Evolutionary conservation across 345 rosid genomes (phyloP), one percentile per base, ranked within the genome.

Genomic region (Eutrema japonicum): DNA sequence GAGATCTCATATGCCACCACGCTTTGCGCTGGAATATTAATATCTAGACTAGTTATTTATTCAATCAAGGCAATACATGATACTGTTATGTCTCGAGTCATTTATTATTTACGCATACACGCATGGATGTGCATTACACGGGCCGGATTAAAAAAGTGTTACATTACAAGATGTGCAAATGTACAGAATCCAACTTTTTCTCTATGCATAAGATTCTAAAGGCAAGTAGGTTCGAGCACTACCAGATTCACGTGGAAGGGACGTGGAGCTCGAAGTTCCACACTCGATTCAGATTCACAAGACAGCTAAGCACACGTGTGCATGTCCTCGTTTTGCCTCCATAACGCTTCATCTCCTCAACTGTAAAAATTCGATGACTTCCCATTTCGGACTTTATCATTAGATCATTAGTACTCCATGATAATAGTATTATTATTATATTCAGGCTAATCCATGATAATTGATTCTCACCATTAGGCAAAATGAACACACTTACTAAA

Each of bases 271-370:
- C 84, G 66, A 66, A 50, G 66, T 74, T 66, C 78, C 3, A 75
- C 41, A 53, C 77, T 68, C 35, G 41, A 52, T 61, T 14, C 68
- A 66, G 70, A 68, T 65, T 76, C 59, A 45, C 29, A 52, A 52
- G 78, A 83, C 97, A 87, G 85, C 93, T 53, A 78, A 70, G 90
- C 85, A 79, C 85, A 86, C 85, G 85, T 86, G 97, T 79, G 92
- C 70, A 22, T 63, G 59, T 43, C 65, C 62, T 47, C 70, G 66
- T 64, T 35, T 49, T 41, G 29, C 85, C 56, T 18, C 91, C 90
- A 83, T 84, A 80, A 79, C 76, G 58, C 67, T 46, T 18, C 76
- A 46, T 47, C 13, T 70, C 62, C 49, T 16, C 71, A 64, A 70
- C 85, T 66, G 54, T 79, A 26, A 33, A 33, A 46, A 55, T 22